These are phyloP conservation scores for Darksidea phi DNA, from an alignment of 495 filamentous ascomycete species.

Conservation along the genomic window DNA sequence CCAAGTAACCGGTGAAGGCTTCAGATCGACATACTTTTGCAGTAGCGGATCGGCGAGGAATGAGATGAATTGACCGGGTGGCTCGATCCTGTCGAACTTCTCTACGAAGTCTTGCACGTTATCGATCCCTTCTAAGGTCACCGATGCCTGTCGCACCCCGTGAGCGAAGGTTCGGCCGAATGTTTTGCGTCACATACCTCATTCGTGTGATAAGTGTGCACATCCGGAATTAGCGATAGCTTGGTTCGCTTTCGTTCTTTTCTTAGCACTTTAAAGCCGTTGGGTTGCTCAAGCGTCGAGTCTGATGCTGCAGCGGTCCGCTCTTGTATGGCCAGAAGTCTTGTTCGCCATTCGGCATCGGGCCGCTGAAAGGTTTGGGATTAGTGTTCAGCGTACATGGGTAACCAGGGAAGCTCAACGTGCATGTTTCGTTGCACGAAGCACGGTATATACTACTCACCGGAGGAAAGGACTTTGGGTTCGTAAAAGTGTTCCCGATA, in stretches of 20 bases:
- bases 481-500: constrained; percentile 58
- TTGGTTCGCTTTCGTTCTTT: constrained; percentile 47
- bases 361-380: constrained; percentile 56
- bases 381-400: background rate
- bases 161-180: constrained; percentile 1
- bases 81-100: constrained; percentile 74
- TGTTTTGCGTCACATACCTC: constrained; percentile 49
- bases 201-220: constrained; percentile 70
- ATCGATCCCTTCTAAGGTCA: constrained; percentile 78
- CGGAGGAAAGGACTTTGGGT: constrained; percentile 45
- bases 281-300: constrained; percentile 30
- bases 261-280: constrained; percentile 56
- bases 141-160: constrained; percentile 48
- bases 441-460: constrained; percentile 25
- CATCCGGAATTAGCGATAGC: constrained; percentile 58
- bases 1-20: constrained; percentile 51
- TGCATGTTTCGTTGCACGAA: constrained; percentile 1
- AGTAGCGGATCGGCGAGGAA: constrained; percentile 72
- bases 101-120: constrained; percentile 68
- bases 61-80: constrained; percentile 78
- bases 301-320: constrained; percentile 43
- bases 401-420: background rate
- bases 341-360: constrained; percentile 72
- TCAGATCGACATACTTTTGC: constrained; percentile 70
- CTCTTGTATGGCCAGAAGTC: constrained; percentile 65